Base-by-base conservation (phyloP, 2,329 filamentous ascomycete genomes). In the Neopestalotiopsis clavispora region DNA sequence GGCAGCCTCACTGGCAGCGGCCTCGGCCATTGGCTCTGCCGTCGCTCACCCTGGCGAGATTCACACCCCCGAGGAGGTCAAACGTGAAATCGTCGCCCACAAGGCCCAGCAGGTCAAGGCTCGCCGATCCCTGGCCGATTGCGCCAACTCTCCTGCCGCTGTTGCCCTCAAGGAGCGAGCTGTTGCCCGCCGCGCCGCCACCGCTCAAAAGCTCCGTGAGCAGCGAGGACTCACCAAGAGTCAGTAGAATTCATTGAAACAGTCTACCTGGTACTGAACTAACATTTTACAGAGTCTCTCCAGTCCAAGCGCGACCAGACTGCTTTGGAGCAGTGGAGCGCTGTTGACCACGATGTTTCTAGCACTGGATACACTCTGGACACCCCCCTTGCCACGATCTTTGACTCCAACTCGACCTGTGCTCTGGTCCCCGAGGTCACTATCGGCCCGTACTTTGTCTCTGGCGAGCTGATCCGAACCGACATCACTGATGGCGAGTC, bases 41-140 rank as follows among this genome's bases (percentile, higher is more conserved):
- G 69, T 80, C 45, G 80, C 82, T 28, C 82, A 84, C 64, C 82
- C 82, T 1, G 81, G 81, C 32, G 77, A 82, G 49, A 72, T 80
- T 64, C 76, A 80, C 66, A 72, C 76, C 59, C 68, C 74, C 34
- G 76, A 77, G 68, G 68, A 74, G 34, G 67, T 72, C 30, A 71
- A 72, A 38, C 72, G 74, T 34, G 80, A 83, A 68, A 74, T 79
- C 38, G 72, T 73, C 45, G 73, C 78, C 68, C 79, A 78, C 68
- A 74, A 73, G 57, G 73, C 75, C 14, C 80, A 81, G 69, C 70
- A 80, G 63, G 71, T 72, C 40, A 73, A 74, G 56, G 77, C 79
- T 69, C 80, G 79, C 67, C 77, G 80, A 59, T 79, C 80, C 28
- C 75, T 83, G 30, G 75, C 76, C 38, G 75, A 78, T 63, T 83